Evolutionary conservation across 2,329 filamentous ascomycete genomes (phyloP).

Genomic region (Colletotrichum liriopes): DNA sequence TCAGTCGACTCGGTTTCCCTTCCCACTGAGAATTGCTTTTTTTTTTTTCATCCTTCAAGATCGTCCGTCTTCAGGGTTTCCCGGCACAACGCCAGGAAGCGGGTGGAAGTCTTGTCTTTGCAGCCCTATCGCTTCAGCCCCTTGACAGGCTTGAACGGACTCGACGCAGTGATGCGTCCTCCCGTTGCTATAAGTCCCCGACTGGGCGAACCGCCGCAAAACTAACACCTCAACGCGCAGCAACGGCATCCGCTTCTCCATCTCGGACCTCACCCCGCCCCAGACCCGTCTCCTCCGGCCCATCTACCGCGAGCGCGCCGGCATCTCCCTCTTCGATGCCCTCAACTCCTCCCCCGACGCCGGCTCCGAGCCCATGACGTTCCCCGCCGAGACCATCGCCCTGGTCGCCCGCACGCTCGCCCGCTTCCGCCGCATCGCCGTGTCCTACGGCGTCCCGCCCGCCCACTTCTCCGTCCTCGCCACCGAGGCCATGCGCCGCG

Average conservation of each 20-base stretch:
- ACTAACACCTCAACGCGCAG: conserved; percentile 58
- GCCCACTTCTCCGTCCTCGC: conserved; percentile 82
- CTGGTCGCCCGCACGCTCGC: conserved; percentile 77
- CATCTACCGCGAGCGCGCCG: conserved; percentile 82
- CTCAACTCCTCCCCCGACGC: conserved; percentile 66
- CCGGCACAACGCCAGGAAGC: background rate
- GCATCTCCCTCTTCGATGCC: conserved; percentile 91
- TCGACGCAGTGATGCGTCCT: background rate
- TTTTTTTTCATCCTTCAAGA: conserved; percentile 1
- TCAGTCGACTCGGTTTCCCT: conserved; percentile 48
- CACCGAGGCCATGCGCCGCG: conserved; percentile 90
- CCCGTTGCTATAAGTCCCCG: background rate
- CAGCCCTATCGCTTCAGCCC: background rate
- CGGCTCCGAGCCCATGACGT: conserved; percentile 52
- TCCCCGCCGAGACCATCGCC: conserved; percentile 71
- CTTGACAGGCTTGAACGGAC: background rate
- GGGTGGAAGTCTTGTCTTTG: background rate
- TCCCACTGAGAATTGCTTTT: background rate
- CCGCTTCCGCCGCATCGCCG: conserved; percentile 80
- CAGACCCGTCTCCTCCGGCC: conserved; percentile 81
- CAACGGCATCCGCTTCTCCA: conserved; percentile 95
- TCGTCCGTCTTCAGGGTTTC: background rate
- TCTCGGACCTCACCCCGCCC: conserved; percentile 83
- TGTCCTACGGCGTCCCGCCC: conserved; percentile 76
- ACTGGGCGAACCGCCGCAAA: background rate